Evolutionary conservation across 495 filamentous ascomycete species (phyloP).

Genomic region (Apodospora peruviana): DNA sequence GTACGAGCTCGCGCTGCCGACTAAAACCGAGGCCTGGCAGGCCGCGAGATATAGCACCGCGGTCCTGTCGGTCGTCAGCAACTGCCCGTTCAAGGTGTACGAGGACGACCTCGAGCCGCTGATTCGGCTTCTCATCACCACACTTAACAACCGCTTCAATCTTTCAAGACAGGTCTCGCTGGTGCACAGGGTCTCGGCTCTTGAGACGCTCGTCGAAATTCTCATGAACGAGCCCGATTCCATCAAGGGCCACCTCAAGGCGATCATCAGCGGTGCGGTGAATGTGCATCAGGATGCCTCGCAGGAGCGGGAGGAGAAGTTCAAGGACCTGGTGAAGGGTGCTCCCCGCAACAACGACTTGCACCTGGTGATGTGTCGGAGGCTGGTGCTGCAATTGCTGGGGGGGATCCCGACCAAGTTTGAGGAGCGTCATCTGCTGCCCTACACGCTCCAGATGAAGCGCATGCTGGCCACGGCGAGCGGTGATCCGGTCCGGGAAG

Average conservation of each 20-base stretch:
- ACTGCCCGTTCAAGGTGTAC: constrained; percentile 36
- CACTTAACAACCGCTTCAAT: constrained; percentile 14
- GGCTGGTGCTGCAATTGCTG: constrained; percentile 34
- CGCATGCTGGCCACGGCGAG: constrained; percentile 36
- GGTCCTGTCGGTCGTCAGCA: constrained; percentile 31
- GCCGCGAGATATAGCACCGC: constrained; percentile 23
- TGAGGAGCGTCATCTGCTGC: constrained; percentile 33
- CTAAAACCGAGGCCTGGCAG: constrained; percentile 2
- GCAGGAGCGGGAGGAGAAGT: constrained; percentile 6
- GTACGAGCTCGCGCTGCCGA: constrained; percentile 19
- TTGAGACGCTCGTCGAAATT: constrained; percentile 34
- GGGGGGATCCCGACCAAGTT: constrained; percentile 32
- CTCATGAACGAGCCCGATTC: constrained; percentile 28
- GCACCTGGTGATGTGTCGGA: constrained; percentile 17
- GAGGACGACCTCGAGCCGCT: constrained; percentile 31
- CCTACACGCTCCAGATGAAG: constrained; percentile 26
- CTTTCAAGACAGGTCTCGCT: constrained; percentile 11
- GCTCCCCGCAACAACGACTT: constrained; percentile 1
- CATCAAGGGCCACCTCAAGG: constrained; percentile 31
- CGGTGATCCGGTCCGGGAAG: constrained; percentile 39
- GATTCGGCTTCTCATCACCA: constrained; percentile 32
- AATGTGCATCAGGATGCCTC: constrained; percentile 22
- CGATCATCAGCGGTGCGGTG: constrained; percentile 26
- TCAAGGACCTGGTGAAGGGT: background rate
- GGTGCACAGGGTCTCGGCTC: constrained; percentile 23